A percentile compares a stretch with the other conserved stretches of the same genome.
phyloP scores from a whole-genome alignment of 2,329 filamentous ascomycete species.

The Fusarium drepaniforme region DNA sequence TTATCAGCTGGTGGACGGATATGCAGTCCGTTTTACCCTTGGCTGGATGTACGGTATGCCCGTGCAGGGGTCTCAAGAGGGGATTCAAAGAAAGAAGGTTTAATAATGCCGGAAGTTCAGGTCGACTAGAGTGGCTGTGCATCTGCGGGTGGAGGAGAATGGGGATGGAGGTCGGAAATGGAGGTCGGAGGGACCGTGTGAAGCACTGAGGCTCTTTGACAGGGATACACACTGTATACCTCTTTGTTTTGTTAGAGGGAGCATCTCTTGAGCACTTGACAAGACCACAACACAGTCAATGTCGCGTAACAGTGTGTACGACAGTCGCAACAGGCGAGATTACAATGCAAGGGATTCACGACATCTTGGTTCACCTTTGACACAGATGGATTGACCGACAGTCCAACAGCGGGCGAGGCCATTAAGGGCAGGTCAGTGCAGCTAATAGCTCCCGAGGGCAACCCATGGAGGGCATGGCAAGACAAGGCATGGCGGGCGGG shows the following conservation, averaged over 20 bases:
- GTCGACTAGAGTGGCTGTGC: slow-evolving; percentile 37
- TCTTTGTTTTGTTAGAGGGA: not conserved
- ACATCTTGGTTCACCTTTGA: slow-evolving; percentile 1
- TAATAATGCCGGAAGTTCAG: slow-evolving; percentile 23
- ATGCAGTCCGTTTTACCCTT: not conserved
- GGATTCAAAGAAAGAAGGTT: slow-evolving; percentile 6
- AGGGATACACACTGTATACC: slow-evolving; percentile 4
- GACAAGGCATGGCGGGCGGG: slow-evolving; percentile 1
- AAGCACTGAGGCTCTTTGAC: not conserved
- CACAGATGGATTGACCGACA: slow-evolving; percentile 3
- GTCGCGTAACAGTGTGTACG: slow-evolving; percentile 6
- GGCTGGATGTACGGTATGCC: not conserved
- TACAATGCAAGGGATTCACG: slow-evolving; percentile 5
- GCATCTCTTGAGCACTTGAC: not conserved
- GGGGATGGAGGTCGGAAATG: not conserved
- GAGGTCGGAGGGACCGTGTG: not conserved
- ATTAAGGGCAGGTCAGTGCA: slow-evolving; percentile 2
- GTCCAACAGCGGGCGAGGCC: not conserved
- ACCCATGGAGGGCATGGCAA: not conserved
- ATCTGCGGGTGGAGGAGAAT: slow-evolving; percentile 30
- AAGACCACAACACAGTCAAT: not conserved
- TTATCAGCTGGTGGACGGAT: slow-evolving; percentile 1
- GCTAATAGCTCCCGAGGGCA: not conserved
- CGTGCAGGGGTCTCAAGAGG: not conserved
- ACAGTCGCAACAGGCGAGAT: slow-evolving; percentile 19